A percentile compares a stretch with the other conserved stretches of the same genome.
phyloP scores from a whole-genome alignment of 805 yeast genomes.

The Brettanomyces bruxellensis region DNA sequence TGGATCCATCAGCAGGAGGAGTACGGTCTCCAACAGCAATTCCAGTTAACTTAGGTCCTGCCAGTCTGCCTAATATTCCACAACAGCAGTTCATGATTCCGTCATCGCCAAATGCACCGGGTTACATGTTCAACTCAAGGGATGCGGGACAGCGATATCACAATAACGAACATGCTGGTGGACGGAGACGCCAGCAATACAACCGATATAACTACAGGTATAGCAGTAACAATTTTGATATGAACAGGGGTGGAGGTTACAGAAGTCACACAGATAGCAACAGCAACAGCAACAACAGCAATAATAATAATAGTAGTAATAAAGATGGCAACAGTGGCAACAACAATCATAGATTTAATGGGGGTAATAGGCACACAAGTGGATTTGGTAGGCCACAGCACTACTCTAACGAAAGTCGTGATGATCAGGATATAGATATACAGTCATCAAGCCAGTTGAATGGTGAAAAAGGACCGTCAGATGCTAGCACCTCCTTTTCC shows the following conservation, averaged over 20 bases:
- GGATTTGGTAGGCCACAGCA: no score
- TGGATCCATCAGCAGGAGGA: background rate
- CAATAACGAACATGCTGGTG: background rate
- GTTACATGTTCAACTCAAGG: background rate
- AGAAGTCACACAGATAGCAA: slow-evolving; percentile 1
- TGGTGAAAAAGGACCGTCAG: no score
- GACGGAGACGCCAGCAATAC: background rate
- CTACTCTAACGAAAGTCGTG: no score
- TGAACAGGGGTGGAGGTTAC: background rate
- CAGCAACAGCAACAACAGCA: slow-evolving; percentile 3
- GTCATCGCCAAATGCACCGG: no score
- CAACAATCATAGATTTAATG: background rate
- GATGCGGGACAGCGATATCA: slow-evolving; percentile 2
- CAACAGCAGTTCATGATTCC: background rate
- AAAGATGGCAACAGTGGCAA: slow-evolving; percentile 5
- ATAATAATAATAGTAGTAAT: slow-evolving; percentile 2
- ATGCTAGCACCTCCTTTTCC: no score
- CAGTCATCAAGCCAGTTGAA: no score
- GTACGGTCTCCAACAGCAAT: background rate
- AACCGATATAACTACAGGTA: background rate
- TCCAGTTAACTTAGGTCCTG: background rate
- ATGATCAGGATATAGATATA: no score
- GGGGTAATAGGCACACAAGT: background rate
- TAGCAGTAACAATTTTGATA: background rate
- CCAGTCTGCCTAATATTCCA: background rate